Percentiles rank a stretch among this genome's conserved stretches.
Conservation (phyloP, 2,329 filamentous ascomycete species). For the Xylariaceae sp. region DNA sequence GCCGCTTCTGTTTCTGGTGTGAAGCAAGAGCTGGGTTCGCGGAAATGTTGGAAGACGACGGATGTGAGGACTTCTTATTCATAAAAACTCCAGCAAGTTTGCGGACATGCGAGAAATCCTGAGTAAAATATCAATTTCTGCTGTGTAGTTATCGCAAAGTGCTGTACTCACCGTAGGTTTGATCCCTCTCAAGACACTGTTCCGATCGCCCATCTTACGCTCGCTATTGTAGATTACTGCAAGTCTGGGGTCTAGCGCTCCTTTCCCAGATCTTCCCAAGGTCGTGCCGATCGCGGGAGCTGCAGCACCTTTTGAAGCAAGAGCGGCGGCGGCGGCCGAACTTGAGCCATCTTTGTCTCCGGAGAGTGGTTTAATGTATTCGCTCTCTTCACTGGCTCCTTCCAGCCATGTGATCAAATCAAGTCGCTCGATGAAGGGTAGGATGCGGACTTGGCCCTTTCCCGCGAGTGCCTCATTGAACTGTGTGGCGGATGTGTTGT, state of each 20-base stretch:
- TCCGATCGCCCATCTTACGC: constrained; percentile 87
- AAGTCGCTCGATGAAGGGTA: constrained; percentile 86
- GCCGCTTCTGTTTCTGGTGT: constrained; percentile 51
- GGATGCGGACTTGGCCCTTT: constrained; percentile 71
- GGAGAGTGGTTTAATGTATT: constrained; percentile 83
- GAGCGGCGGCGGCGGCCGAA: constrained; percentile 35
- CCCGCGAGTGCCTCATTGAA: constrained; percentile 74
- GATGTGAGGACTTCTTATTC: constrained; percentile 49
- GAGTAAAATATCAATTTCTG: not conserved
- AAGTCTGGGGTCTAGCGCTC: constrained; percentile 72
- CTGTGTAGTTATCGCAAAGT: not conserved
- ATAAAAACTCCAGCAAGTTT: constrained; percentile 80
- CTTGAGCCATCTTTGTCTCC: constrained; percentile 54
- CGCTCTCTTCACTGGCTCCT: constrained; percentile 82
- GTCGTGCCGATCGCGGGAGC: constrained; percentile 39
- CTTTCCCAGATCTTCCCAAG: constrained; percentile 54
- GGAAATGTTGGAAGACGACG: constrained; percentile 30
- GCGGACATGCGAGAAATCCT: constrained; percentile 94
- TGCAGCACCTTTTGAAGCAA: constrained; percentile 34
- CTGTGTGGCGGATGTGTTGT: constrained; percentile 77
- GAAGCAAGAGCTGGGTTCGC: constrained; percentile 45
- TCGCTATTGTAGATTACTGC: constrained; percentile 89
- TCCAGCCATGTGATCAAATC: constrained; percentile 93
- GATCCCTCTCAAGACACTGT: constrained; percentile 78
- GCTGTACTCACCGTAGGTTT: constrained; percentile 71